Conservation (phyloP, 495 filamentous ascomycete genomes). For the Daldinia concentrica region DNA sequence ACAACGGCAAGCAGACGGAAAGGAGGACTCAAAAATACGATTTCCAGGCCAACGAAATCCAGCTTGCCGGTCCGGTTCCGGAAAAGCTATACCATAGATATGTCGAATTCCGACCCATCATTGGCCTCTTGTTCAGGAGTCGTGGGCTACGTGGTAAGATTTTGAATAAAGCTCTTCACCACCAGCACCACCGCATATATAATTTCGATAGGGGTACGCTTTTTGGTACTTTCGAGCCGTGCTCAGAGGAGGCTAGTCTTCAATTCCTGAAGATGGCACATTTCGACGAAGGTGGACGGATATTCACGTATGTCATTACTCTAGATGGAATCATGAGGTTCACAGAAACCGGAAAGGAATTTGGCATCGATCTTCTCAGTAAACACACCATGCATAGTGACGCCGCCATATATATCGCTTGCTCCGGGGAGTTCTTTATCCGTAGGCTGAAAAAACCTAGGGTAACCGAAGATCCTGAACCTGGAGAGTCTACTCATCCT, state of each 20-base stretch:
- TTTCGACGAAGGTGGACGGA: slow-evolving; percentile 81
- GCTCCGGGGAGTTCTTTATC: slow-evolving; percentile 92
- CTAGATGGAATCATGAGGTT: slow-evolving; percentile 87
- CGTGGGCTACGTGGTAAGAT: slow-evolving; percentile 78
- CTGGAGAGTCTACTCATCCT: slow-evolving; percentile 41
- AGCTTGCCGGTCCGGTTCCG: slow-evolving; percentile 84
- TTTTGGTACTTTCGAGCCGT: slow-evolving; percentile 64
- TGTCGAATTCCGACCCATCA: slow-evolving; percentile 91
- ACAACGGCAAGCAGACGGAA: slow-evolving; percentile 46
- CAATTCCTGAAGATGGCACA: slow-evolving; percentile 89
- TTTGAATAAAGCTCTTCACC: slow-evolving; percentile 83
- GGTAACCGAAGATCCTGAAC: slow-evolving; percentile 24
- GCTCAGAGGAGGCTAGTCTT: slow-evolving; percentile 69
- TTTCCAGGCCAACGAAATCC: slow-evolving; percentile 94
- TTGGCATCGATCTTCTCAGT: slow-evolving; percentile 87
- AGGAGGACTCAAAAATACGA: slow-evolving; percentile 75
- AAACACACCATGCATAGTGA: slow-evolving; percentile 98
- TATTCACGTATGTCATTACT: slow-evolving; percentile 93
- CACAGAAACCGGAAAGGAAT: slow-evolving; percentile 94
- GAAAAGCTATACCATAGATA: slow-evolving; percentile 83
- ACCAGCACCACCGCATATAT: slow-evolving; percentile 89
- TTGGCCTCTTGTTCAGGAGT: slow-evolving; percentile 86
- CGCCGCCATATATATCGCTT: slow-evolving; percentile 88
- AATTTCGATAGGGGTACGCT: slow-evolving; percentile 80
- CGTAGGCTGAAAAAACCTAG: slow-evolving; percentile 61